Evolutionary conservation across 805 yeast genomes (phyloP).

Genomic region (Wickerhamomyces subpelliculosus): DNA sequence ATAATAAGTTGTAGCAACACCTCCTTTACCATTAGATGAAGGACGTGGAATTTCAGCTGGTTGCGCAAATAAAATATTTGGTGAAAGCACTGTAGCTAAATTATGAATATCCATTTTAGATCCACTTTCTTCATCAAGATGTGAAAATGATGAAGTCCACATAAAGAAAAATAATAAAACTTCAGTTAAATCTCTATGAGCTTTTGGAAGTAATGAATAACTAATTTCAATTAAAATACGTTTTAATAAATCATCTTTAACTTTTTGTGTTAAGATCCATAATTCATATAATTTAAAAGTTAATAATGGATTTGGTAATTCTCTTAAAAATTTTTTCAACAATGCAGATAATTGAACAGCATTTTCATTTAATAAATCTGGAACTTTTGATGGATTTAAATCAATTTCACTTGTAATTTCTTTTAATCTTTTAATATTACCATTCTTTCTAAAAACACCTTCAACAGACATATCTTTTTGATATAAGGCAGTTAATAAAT

Average conservation of each 20-base stretch:
- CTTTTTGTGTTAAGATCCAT: conserved; percentile 68
- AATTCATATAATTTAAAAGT: conserved; percentile 68
- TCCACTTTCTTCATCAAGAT: conserved; percentile 81
- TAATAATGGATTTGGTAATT: conserved; percentile 85
- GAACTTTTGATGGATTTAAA: conserved; percentile 60
- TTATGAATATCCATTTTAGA: conserved; percentile 96
- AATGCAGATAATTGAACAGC: conserved; percentile 92
- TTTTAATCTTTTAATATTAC: conserved; percentile 79
- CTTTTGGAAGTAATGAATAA: conserved; percentile 73
- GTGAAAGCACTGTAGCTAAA: conserved; percentile 91
- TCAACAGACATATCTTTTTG: conserved; percentile 93
- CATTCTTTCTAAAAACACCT: conserved; percentile 94
- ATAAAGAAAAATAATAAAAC: conserved; percentile 78
- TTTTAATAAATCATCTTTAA: conserved; percentile 36
- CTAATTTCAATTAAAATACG: conserved; percentile 53
- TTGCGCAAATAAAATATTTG: conserved; percentile 71
- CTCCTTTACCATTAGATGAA: conserved; percentile 12
- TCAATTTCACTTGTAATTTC: conserved; percentile 72
- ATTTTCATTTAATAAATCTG: conserved; percentile 65
- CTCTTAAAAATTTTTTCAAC: conserved; percentile 85
- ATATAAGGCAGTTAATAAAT: conserved; percentile 71
- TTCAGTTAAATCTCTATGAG: conserved; percentile 79
- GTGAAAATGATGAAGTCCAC: conserved; percentile 96
- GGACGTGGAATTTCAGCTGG: conserved; percentile 28
- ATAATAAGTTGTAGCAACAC: conserved; percentile 24